Evolutionary conservation across 345 rosid genomes (phyloP).

Genomic region (Excoecaria cochinchinensis): DNA sequence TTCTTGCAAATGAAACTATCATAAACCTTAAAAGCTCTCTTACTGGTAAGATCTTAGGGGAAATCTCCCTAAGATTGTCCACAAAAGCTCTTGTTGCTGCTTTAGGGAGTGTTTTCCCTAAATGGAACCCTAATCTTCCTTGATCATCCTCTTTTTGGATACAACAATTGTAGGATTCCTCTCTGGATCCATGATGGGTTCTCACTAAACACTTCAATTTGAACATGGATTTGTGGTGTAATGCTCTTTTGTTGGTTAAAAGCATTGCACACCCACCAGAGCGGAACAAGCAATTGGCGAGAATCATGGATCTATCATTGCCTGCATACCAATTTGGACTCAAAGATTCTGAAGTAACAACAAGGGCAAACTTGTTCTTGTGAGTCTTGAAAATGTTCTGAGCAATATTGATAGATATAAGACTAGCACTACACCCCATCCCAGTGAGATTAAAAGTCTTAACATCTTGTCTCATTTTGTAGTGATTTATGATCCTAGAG

Average conservation of each 20-base stretch:
- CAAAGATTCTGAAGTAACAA: slow-evolving; percentile 72
- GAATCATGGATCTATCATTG: slow-evolving; percentile 80
- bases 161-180: slow-evolving; percentile 70
- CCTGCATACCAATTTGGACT: slow-evolving; percentile 88
- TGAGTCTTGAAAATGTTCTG: slow-evolving; percentile 55
- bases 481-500: slow-evolving; percentile 62
- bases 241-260: slow-evolving; percentile 60
- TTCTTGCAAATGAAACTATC: slow-evolving; percentile 30
- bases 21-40: slow-evolving; percentile 63
- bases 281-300: slow-evolving; percentile 77
- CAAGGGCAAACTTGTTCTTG: slow-evolving; percentile 52
- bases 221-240: slow-evolving; percentile 53
- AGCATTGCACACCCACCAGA: slow-evolving; percentile 79
- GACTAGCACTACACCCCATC: slow-evolving; percentile 95
- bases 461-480: slow-evolving; percentile 72
- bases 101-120: slow-evolving; percentile 68
- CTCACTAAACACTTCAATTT: slow-evolving; percentile 69
- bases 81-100: slow-evolving; percentile 73
- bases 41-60: slow-evolving; percentile 78
- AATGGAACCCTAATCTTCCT: slow-evolving; percentile 63
- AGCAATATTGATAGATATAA: slow-evolving; percentile 66
- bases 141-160: slow-evolving; percentile 66
- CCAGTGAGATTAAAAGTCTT: slow-evolving; percentile 71
- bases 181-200: slow-evolving; percentile 82
- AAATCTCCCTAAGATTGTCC: slow-evolving; percentile 64